Evolutionary conservation across 1,284 basidiomycete species (phyloP).

Genomic region (Peniophora sp.): DNA sequence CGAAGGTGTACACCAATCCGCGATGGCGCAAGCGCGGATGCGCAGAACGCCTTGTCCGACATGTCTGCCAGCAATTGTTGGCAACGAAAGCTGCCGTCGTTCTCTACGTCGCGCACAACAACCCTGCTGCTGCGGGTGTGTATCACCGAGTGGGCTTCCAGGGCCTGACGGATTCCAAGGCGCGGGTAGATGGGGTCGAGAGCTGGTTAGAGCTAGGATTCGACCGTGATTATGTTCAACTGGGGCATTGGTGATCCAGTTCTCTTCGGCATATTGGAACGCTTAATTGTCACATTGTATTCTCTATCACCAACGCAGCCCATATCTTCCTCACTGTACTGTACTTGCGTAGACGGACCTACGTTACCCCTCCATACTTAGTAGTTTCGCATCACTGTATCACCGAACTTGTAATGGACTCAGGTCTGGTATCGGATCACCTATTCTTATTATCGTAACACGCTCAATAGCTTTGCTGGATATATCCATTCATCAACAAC

Average conservation of each 20-base stretch:
- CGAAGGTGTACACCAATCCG: conserved; percentile 57
- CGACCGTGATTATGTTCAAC: conserved; percentile 33
- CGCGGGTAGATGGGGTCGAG: conserved; percentile 34
- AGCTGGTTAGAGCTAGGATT: conserved; percentile 59
- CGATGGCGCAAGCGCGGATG: conserved; percentile 40
- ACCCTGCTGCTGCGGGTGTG: conserved; percentile 43
- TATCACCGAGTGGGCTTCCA: conserved; percentile 55
- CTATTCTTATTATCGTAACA: no score
- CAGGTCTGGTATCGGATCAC: no score
- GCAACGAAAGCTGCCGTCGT: conserved; percentile 33
- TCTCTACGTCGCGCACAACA: conserved; percentile 48
- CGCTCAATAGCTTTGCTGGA: no score
- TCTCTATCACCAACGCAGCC: no score
- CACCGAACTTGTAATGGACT: no score
- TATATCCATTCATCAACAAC: no score
- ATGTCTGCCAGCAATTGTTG: conserved; percentile 37
- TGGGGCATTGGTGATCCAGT: conserved; percentile 53
- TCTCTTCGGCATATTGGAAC: not conserved
- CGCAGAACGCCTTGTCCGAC: conserved; percentile 48
- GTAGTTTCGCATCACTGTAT: no score
- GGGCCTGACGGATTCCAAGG: conserved; percentile 29
- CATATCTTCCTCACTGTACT: no score
- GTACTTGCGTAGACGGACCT: no score
- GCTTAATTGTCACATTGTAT: no score
- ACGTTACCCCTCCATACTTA: no score